Percentiles rank a stretch among this genome's conserved stretches.
phyloP scores from a whole-genome alignment of 441 rosid species.

The Eruca vesicaria region DNA sequence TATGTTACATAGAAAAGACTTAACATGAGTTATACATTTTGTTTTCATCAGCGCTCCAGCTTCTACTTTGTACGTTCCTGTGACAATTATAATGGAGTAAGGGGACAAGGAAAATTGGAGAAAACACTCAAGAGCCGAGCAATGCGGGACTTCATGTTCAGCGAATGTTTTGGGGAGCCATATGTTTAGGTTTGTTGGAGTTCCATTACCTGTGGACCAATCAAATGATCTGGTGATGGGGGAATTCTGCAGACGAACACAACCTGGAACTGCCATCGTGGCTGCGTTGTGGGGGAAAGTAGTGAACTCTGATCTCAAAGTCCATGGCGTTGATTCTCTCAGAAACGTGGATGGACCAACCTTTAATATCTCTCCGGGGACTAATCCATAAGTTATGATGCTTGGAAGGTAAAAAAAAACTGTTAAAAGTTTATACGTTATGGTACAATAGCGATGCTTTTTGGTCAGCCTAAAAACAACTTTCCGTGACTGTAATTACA shows the following conservation, averaged over 20 bases:
- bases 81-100: no score
- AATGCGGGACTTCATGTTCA: slow-evolving; percentile 67
- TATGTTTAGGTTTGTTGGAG: slow-evolving; percentile 72
- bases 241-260: slow-evolving; percentile 75
- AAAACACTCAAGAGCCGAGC: slow-evolving; percentile 62
- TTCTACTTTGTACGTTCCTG: no score
- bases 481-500: slow-evolving; percentile 23
- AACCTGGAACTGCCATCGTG: slow-evolving; percentile 96
- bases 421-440: not conserved
- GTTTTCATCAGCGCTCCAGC: no score
- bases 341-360: slow-evolving; percentile 84
- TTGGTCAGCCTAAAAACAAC: not conserved
- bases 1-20: no score
- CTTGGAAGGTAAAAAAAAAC: slow-evolving; percentile 61
- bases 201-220: slow-evolving; percentile 66
- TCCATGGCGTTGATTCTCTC: slow-evolving; percentile 52
- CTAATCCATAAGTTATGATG: slow-evolving; percentile 85
- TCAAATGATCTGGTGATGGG: slow-evolving; percentile 52
- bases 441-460: not conserved
- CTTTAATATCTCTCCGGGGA: slow-evolving; percentile 49
- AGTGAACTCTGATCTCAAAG: slow-evolving; percentile 54
- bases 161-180: slow-evolving; percentile 77
- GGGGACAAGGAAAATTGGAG: slow-evolving; percentile 66
- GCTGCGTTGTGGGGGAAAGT: slow-evolving; percentile 84
- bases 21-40: no score